These are phyloP conservation scores for Cairneyella variabilis DNA, from an alignment of 495 filamentous ascomycete species.

Conservation along the genomic window DNA sequence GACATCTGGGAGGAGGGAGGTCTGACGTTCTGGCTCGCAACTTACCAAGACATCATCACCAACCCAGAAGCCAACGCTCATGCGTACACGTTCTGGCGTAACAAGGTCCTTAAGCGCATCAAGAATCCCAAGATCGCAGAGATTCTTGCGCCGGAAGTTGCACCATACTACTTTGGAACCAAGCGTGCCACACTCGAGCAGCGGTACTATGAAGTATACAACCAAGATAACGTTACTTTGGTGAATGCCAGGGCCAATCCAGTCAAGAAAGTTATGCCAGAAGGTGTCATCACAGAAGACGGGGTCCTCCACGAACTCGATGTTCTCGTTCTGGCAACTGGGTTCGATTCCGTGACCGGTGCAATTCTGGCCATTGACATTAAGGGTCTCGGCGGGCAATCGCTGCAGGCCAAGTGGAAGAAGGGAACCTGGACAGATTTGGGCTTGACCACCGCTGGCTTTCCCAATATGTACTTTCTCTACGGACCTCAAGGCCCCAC, in stretches of 20 bases:
- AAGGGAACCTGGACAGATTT: conserved; percentile 42
- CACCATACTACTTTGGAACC: conserved; percentile 46
- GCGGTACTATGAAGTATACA: conserved; percentile 49
- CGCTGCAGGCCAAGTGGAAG: conserved; percentile 45
- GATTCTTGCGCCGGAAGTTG: conserved; percentile 42
- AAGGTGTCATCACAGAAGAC: conserved; percentile 39
- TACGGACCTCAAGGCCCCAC: conserved; percentile 49
- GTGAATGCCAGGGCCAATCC: conserved; percentile 44
- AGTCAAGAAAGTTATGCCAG: conserved; percentile 35
- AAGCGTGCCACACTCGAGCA: conserved; percentile 47
- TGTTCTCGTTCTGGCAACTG: conserved; percentile 51
- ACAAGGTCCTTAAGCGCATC: conserved; percentile 41
- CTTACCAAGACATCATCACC: conserved; percentile 47
- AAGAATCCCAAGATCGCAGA: conserved; percentile 42
- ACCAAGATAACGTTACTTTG: conserved; percentile 44
- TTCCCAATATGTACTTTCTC: conserved; percentile 52
- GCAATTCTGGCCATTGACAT: conserved; percentile 47
- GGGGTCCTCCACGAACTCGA: conserved; percentile 44
- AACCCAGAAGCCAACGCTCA: conserved; percentile 42
- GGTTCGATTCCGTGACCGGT: conserved; percentile 52
- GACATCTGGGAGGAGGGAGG: conserved; percentile 43
- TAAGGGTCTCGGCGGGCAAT: conserved; percentile 35
- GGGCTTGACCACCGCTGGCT: conserved; percentile 42
- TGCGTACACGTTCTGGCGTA: conserved; percentile 40
- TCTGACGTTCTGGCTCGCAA: conserved; percentile 48